phyloP scores from a whole-genome alignment of 805 yeast species.

The Peterozyma toletana region DNA sequence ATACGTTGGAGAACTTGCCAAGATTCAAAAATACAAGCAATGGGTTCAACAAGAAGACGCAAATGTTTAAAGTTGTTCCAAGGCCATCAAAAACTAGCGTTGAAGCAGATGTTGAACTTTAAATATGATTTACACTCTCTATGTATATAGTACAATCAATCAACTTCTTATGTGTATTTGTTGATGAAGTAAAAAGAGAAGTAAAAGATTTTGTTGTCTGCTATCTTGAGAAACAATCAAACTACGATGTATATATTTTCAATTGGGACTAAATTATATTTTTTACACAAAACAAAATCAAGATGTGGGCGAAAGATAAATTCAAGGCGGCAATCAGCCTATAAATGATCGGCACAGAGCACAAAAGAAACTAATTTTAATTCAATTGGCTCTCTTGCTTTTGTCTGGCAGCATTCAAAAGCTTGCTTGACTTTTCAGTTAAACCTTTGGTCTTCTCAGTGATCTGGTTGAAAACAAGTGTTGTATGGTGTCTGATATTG shows the following conservation, averaged over 20 bases:
- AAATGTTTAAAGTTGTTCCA: conserved; percentile 22
- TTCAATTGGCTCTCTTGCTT: conserved; percentile 14
- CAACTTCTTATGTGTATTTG: too few species aligned
- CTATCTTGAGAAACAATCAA: too few species aligned
- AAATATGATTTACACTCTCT: too few species aligned
- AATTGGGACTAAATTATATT: neutral
- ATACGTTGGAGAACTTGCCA: conserved; percentile 17
- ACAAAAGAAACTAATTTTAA: neutral
- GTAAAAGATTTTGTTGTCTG: too few species aligned
- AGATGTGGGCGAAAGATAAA: neutral
- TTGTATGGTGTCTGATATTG: conserved; percentile 45
- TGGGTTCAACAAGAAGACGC: conserved; percentile 2
- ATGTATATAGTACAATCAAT: too few species aligned
- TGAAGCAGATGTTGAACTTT: neutral
- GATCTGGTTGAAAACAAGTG: conserved; percentile 59
- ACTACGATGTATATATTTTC: conserved; percentile 3
- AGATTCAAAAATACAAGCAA: conserved; percentile 17
- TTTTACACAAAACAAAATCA: conserved; percentile 1
- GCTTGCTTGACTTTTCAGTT: conserved; percentile 52
- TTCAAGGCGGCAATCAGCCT: neutral
- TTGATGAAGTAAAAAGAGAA: too few species aligned
- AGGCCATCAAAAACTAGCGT: conserved; percentile 14
- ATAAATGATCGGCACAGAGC: neutral
- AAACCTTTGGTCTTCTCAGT: conserved; percentile 63
- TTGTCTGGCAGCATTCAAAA: conserved; percentile 37